Base-by-base conservation (phyloP, 257 asterid genomes). In the Salvia miltiorrhiza region DNA sequence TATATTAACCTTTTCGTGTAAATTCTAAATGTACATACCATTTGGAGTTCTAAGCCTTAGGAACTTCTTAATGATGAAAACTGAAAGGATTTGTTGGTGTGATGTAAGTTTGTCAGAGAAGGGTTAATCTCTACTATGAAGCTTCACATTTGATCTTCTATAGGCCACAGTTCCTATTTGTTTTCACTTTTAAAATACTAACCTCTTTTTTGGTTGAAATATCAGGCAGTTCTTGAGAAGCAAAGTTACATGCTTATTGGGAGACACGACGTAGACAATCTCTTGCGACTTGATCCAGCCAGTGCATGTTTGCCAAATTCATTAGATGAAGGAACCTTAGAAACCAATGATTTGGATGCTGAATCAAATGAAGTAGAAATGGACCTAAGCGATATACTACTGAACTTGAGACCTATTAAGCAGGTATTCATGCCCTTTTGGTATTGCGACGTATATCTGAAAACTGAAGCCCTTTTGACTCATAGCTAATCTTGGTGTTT, bases 211-310 rank as follows among this genome's bases (percentile, higher is more conserved):
- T 79, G 76, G 59, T 70, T 77, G 71, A 67, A 64, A 75, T 79
- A 80, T 76, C 90, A 94, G 99, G 97, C 99, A 65, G 99, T 94
- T 80, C 97, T 94, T 65, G 99, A 94, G 90, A 94, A 94, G 87
- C 97, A 89, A 84, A 94, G 99, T 82, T 94, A 91, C 74, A 91
- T 91, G 97, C 95, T 94, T 72, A 91, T 94, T 65, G 99, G 99
- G 72, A 87, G 99, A 77, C 90, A 94, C 81, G 99, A 94, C 43
- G 79, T 94, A 61, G 97, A 94, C 73, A 89, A 91, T 75, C 88
- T 91, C 77, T 82, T 94, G 90, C 95, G 79, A 26, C 85, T 83
- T 75, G 97, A 92, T 83, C 92, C 96, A 30, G 89, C 97, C 63
- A 87, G 93, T 81, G 83, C 87, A 56, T 86, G 92, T 77, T 83